Evolutionary conservation across 495 filamentous ascomycete species (phyloP).

Genomic region (Penicillium soppii): DNA sequence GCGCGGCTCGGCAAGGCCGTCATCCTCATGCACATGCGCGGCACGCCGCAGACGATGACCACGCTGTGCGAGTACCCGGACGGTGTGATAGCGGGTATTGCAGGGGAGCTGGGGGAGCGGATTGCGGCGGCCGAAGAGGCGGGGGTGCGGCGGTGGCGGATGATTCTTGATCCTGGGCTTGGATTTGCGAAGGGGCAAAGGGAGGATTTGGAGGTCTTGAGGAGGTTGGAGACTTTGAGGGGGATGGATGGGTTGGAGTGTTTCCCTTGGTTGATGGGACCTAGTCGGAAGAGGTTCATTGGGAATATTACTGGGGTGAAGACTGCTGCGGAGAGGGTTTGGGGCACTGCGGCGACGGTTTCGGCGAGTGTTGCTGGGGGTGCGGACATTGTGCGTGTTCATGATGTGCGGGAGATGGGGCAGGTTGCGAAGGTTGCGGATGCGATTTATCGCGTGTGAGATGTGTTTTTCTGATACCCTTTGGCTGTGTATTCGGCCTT

Average conservation of each 20-base stretch:
- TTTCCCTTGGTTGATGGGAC: constrained; percentile 86
- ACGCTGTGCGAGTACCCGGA: constrained; percentile 65
- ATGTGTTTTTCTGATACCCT: constrained; percentile 1
- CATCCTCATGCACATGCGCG: constrained; percentile 95
- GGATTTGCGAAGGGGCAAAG: constrained; percentile 84
- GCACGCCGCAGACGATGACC: constrained; percentile 81
- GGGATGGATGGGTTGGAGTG: constrained; percentile 61
- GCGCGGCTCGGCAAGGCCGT: constrained; percentile 78
- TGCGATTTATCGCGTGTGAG: constrained; percentile 69
- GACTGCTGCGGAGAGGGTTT: constrained; percentile 61
- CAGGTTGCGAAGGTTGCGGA: constrained; percentile 87
- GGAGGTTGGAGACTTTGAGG: constrained; percentile 62
- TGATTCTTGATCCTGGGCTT: constrained; percentile 90
- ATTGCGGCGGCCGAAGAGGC: constrained; percentile 76
- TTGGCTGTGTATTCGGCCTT: not conserved
- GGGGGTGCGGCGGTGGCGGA: constrained; percentile 87
- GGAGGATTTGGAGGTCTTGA: constrained; percentile 79
- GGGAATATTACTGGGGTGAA: constrained; percentile 79
- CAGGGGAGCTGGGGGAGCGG: constrained; percentile 64
- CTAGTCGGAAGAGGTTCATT: constrained; percentile 88
- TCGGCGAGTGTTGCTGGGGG: constrained; percentile 86
- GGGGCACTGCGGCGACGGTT: constrained; percentile 88
- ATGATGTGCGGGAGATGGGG: constrained; percentile 90
- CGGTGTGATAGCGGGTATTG: constrained; percentile 71
- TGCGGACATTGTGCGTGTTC: constrained; percentile 91